Base-by-base conservation (phyloP, 345 rosid genomes). In the Dovyalis caffra region DNA sequence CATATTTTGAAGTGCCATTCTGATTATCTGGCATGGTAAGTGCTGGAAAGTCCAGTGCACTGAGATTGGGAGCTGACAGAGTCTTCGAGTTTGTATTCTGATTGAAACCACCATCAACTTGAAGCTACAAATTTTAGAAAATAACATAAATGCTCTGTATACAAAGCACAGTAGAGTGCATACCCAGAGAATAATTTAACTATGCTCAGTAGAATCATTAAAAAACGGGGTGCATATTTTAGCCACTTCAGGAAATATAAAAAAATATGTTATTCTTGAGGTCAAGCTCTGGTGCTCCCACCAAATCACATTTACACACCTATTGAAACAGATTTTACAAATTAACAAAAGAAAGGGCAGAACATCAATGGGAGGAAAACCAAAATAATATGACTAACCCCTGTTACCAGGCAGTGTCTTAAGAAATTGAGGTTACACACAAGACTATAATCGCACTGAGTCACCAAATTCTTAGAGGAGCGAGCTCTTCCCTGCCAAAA, bases 11-110 rank as follows among this genome's bases (percentile, higher is more conserved):
- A 69, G 88, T 82, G 72, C 76, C 85, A 65, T 69, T 84, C 78
- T 86, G 97, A 85, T 85, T 81, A 67, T 87, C 94, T 61, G 87
- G 72, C 65, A 80, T 83, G 43, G 87, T 75, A 61, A 95, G 93
- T 12, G 93, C 89, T 35, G 99, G 99, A 80, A 95, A 95, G 82
- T 95, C 98, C 88, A 88, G 65, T 4, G 90, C 84, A 76, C 82
- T 87, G 29, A 91, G 93, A 88, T 82, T 88, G 74, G 99, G 95
- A 77, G 91, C 84, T 45, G 93, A 79, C 71, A 88, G 77, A 35
- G 88, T 63, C 87, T 91, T 95, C 31, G 92, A 77, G 87, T 81
- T 90, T 35, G 84, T 73, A 79, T 84, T 95, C 77, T 89, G 98
- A 85, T 76, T 84, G 84, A 91, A 77, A 76, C 93, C 89, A 71